Base-by-base conservation (phyloP, 345 rosid species). In the Geranium rotundifolium region DNA sequence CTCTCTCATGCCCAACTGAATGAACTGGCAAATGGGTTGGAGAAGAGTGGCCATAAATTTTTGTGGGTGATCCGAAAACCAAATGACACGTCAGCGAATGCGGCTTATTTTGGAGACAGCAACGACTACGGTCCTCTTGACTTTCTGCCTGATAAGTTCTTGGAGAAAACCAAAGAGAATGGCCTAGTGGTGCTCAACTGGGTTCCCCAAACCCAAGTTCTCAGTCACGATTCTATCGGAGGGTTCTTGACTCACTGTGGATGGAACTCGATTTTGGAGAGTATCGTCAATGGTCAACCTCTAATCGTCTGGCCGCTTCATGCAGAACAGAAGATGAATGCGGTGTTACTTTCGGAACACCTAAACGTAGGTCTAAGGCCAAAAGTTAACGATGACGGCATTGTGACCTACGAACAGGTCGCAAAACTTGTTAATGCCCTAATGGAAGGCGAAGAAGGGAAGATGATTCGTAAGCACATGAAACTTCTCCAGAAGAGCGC, bases 41-140 rank as follows among this genome's bases (percentile, higher is more conserved):
- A 85, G 56, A 75, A 77, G 72, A 90, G 96, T 7, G 85, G 75
- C 58, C 96, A 88, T 54, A 77, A 91, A 64, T 93, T 88, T 64
- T 59, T 93, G 68, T 90, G 97, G 97, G 97, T 93, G 6, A 80
- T 74, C 46, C 56, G 87, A 63, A 75, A 81, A 61, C 99, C 99
- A 0, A 77, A 78, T 19, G 84, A 77, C 15, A 49, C n/a, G 46
- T 62, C 57, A 0, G 80, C 97, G 12, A 73, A 78, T 19, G 80
- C 91, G 4, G 63, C 87, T 1, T 89, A 58, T 63, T 92, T 89
- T 37, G 72, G 66, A 7, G 70, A 70, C 0, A 69, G 71, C n/a
- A 70, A 81, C 23, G 69, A 76, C 29, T 62, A 69, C 5, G 89
- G 83, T 65, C 84, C 95, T 18, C 69, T 73, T 1, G 67, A 67